phyloP scores from a whole-genome alignment of 2,329 filamentous ascomycete genomes.

The Calonectria crousiana region DNA sequence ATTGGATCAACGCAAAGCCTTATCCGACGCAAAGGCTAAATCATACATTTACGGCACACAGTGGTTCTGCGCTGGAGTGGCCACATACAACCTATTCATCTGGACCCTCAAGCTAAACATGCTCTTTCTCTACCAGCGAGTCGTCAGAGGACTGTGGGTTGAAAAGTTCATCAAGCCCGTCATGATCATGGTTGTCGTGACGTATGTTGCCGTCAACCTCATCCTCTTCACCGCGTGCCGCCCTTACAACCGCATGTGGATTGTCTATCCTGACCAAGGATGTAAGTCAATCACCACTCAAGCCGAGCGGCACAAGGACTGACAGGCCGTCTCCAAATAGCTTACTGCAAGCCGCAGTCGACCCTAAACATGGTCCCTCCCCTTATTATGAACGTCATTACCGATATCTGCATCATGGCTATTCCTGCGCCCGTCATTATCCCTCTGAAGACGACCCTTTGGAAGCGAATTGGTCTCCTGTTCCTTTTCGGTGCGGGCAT shows the following conservation, averaged over 20 bases:
- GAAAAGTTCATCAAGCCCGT: constrained; percentile 50
- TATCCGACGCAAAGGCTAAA: constrained; percentile 16
- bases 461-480: constrained; percentile 46
- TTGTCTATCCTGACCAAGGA: constrained; percentile 50
- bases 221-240: constrained; percentile 46
- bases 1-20: constrained; percentile 14
- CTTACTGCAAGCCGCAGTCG: constrained; percentile 47
- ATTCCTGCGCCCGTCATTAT: constrained; percentile 48
- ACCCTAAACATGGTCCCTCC: constrained; percentile 46
- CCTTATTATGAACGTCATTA: constrained; percentile 48
- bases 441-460: constrained; percentile 40
- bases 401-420: constrained; percentile 48
- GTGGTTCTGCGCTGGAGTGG: constrained; percentile 34
- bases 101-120: constrained; percentile 55
- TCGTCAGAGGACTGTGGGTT: constrained; percentile 50
- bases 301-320: background rate
- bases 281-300: constrained; percentile 36
- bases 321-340: background rate
- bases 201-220: constrained; percentile 40
- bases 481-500: constrained; percentile 48
- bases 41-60: constrained; percentile 30
- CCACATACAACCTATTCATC: constrained; percentile 38
- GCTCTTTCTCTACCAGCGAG: constrained; percentile 52
- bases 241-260: constrained; percentile 50
- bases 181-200: constrained; percentile 45